Conservation (phyloP, 495 filamentous ascomycete species). For the Staphylotrichum tortipilum region DNA sequence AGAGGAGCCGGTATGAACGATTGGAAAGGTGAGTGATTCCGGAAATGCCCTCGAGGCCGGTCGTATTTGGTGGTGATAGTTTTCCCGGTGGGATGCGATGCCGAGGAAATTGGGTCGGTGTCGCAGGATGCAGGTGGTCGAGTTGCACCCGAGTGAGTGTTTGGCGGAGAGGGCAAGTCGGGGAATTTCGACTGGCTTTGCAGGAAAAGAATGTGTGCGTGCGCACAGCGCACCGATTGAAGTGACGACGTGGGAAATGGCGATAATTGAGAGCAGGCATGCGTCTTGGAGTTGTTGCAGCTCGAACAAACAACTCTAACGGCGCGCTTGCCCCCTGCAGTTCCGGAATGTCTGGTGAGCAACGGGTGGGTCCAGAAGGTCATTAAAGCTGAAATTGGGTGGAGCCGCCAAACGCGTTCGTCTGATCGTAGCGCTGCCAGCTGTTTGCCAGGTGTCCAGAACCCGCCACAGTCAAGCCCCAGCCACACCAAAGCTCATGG, state of each 20-base stretch:
- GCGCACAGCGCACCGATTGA: constrained; percentile 13
- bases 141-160: neutral
- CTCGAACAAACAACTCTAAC: constrained; percentile 2
- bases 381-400: constrained; percentile 7
- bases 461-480: neutral
- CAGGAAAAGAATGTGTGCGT: constrained; percentile 9
- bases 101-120: neutral
- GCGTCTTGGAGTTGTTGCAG: neutral
- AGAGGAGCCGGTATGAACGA: neutral
- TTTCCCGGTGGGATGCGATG: neutral
- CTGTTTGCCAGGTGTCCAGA: constrained; percentile 1
- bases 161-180: neutral
- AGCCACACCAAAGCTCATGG: constrained; percentile 10
- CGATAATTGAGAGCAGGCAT: constrained; percentile 1
- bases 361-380: constrained; percentile 4
- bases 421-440: neutral
- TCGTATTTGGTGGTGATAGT: neutral
- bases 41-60: neutral
- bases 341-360: constrained; percentile 3
- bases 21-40: neutral
- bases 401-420: neutral
- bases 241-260: neutral
- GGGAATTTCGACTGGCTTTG: neutral
- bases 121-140: constrained; percentile 3
- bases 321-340: constrained; percentile 8